These are phyloP conservation scores for Globisporangium heterothallicum DNA, from an alignment of 352 stramenopile species.

Conservation along the genomic window DNA sequence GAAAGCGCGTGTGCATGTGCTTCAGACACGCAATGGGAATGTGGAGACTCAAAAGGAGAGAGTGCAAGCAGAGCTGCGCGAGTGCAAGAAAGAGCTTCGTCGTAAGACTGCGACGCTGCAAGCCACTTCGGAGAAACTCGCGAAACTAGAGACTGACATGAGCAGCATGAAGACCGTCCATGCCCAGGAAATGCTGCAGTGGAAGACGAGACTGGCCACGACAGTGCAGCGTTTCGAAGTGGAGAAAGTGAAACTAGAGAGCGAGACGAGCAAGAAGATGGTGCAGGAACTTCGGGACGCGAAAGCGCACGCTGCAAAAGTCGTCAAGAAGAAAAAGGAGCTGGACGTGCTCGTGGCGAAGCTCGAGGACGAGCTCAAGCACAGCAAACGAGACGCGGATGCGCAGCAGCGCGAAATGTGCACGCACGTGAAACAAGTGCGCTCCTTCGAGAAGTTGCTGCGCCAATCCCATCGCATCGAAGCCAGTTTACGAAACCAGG, in stretches of 20 bases:
- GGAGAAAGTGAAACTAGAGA: conserved; percentile 14
- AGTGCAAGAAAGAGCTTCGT: conserved; percentile 26
- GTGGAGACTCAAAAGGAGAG: conserved; percentile 21
- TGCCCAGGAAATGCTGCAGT: conserved; percentile 23
- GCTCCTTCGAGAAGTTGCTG: background rate
- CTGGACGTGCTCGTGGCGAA: background rate
- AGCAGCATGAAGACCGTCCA: conserved; percentile 17
- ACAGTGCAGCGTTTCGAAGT: conserved; percentile 25
- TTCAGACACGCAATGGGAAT: conserved; percentile 13
- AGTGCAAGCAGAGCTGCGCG: conserved; percentile 22
- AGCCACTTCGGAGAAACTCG: conserved; percentile 28
- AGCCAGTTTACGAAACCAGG: background rate
- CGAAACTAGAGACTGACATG: conserved; percentile 24
- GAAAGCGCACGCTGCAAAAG: background rate
- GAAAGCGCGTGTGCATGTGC: conserved; percentile 28
- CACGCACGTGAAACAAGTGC: background rate
- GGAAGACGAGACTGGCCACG: conserved; percentile 24
- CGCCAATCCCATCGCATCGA: background rate
- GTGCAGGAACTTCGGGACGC: conserved; percentile 16
- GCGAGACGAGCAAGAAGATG: conserved; percentile 8
- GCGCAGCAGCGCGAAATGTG: background rate
- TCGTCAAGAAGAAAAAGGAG: background rate
- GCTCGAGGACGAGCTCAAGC: background rate
- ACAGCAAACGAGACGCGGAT: background rate
- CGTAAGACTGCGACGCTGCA: conserved; percentile 21